Evolutionary conservation across 2,329 filamentous ascomycete species (phyloP).

Genomic region (Colletotrichum brevisporum): DNA sequence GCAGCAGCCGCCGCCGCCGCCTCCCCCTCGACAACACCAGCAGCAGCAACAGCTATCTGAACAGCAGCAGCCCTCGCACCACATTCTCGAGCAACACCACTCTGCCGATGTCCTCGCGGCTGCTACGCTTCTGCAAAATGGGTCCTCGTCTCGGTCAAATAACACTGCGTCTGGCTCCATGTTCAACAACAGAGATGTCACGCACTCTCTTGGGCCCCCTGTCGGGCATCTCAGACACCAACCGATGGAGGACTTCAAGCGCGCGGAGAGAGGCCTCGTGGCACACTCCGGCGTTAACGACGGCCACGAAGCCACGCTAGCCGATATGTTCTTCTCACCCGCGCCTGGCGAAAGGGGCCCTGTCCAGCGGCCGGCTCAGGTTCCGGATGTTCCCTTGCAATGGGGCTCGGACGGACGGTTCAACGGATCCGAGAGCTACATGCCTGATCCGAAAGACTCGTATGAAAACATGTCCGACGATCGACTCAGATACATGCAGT

Average conservation of each 20-base stretch:
- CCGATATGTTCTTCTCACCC: constrained; percentile 58
- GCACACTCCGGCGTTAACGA: constrained; percentile 45
- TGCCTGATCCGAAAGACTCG: constrained; percentile 70
- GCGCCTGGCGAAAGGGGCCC: constrained; percentile 40
- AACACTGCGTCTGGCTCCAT: constrained; percentile 40
- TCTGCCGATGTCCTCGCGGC: constrained; percentile 72
- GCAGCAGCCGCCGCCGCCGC: constrained; percentile 46
- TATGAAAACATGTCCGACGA: constrained; percentile 69
- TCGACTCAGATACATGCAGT: constrained; percentile 69
- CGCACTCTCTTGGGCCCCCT: constrained; percentile 49
- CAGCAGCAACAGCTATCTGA: constrained; percentile 43
- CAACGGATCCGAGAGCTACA: constrained; percentile 68
- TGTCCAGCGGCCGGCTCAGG: constrained; percentile 45
- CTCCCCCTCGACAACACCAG: constrained; percentile 44
- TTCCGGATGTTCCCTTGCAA: constrained; percentile 60
- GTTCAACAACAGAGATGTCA: constrained; percentile 36
- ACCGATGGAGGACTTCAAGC: constrained; percentile 57
- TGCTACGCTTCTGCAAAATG: constrained; percentile 65
- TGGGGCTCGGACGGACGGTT: constrained; percentile 81
- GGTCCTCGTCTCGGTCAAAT: constrained; percentile 47
- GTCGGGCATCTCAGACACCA: constrained; percentile 60
- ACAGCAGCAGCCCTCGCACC: constrained; percentile 39
- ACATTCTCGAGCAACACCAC: constrained; percentile 47
- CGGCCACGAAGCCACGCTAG: constrained; percentile 54
- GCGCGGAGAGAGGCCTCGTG: constrained; percentile 53